Evolutionary conservation across 306 rosid genomes (phyloP), one percentile per base, ranked within the genome.

Genomic region (Herpetospermum pedunculosum): DNA sequence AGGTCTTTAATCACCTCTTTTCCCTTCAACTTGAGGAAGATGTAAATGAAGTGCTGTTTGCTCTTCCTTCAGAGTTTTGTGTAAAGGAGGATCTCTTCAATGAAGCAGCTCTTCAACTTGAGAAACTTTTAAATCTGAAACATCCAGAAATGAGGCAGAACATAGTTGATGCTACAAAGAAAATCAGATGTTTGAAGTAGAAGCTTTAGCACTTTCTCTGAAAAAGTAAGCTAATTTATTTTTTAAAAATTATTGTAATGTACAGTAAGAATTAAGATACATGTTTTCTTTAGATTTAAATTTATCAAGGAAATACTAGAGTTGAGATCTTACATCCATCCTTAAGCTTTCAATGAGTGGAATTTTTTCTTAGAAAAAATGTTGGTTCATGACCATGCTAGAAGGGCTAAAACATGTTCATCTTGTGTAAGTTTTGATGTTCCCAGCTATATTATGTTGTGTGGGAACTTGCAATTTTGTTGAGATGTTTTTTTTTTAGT

Each of bases 21-120:
- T 47, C 81, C 84, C 96, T 94, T 78, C 85, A 85, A 80, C 85
- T 86, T 52, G 98, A 91, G 60, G 96, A 93, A 84, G 98, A 94
- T 55, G 92, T 94, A 53, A 94, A 94, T 74, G 97, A 91, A 85
- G 90, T 91, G 48, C 82, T 91, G 54, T 91, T 91, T 64, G 97
- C 92, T 26, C 92, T 91, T 38, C 83, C 85, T 54, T 86, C 87
- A 0, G 90, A 86, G 68, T 79, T 89, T 12, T 77, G 86, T 64
- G 41, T 83, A n/a, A 74, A 83, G 76, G 93, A 85, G 74, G 80
- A 62, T 78, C 65, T 70, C 70, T 82, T 85, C 62, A 54, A 89
- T 2, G 88, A 86, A 81, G 91, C 95, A 26, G 78, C 88, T 75
- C 76, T 75, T 73, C 84, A 86, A 77, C 96, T 91, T 18, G 89